Evolutionary conservation across 2,329 filamentous ascomycete species (phyloP).

Genomic region (Cadophora malorum): DNA sequence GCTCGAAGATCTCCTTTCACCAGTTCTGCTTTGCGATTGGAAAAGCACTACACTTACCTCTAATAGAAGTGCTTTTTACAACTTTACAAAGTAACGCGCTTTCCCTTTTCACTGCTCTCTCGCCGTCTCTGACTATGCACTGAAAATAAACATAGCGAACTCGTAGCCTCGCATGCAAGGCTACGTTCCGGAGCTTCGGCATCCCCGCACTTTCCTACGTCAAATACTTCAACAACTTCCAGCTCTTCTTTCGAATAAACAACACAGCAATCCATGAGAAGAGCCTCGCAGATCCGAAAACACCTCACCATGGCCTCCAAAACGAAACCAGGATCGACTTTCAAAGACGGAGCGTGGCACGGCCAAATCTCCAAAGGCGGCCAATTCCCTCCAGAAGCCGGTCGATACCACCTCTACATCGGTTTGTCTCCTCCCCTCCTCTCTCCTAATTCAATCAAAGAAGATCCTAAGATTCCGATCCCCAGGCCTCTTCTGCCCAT

Average conservation of each 20-base stretch:
- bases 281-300: slow-evolving; percentile 11
- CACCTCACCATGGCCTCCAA: slow-evolving; percentile 28
- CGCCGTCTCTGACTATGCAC: no score
- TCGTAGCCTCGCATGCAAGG: neutral
- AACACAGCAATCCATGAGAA: neutral
- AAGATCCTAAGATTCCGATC: neutral
- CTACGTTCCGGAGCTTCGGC: neutral
- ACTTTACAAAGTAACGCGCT: no score
- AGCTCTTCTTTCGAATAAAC: neutral
- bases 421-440: slow-evolving; percentile 57
- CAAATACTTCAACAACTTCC: neutral
- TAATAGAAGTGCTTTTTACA: no score
- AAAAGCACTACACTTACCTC: no score
- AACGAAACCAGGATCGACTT: slow-evolving; percentile 22
- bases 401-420: slow-evolving; percentile 87
- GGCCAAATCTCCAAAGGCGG: slow-evolving; percentile 33
- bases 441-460: neutral
- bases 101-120: no score
- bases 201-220: slow-evolving; percentile 1
- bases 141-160: neutral
- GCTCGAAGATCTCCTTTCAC: no score
- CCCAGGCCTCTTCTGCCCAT: slow-evolving; percentile 57
- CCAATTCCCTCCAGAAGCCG: slow-evolving; percentile 75
- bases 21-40: no score
- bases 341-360: slow-evolving; percentile 40